Percentiles rank a stretch among this genome's conserved stretches.
Evolutionary conservation across 1,139 yeast genomes (phyloP).

Genomic region (Candida frijolesensis): DNA sequence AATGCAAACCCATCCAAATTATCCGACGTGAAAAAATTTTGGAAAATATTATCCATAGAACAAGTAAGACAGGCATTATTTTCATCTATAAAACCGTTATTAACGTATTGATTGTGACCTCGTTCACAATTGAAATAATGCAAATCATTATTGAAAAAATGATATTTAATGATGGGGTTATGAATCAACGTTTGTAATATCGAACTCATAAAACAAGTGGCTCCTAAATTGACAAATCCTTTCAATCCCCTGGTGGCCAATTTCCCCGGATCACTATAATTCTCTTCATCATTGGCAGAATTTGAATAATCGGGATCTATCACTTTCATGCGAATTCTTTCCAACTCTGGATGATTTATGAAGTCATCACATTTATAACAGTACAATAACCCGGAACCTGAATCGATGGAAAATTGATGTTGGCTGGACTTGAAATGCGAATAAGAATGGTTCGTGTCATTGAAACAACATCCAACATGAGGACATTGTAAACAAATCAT

Average conservation of each 20-base stretch:
- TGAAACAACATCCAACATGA: conserved; percentile 68
- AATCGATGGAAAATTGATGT: conserved; percentile 76
- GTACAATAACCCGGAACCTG: conserved; percentile 59
- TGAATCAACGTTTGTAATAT: conserved; percentile 84
- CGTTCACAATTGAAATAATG: conserved; percentile 46
- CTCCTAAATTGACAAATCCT: conserved; percentile 92
- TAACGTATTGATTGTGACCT: conserved; percentile 19
- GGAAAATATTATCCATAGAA: conserved; percentile 76
- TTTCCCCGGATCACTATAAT: conserved; percentile 50
- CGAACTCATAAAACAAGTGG: conserved; percentile 95
- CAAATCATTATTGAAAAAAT: conserved; percentile 69
- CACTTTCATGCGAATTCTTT: conserved; percentile 47
- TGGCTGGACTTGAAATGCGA: conserved; percentile 61
- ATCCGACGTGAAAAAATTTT: conserved; percentile 59
- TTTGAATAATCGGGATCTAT: conserved; percentile 9
- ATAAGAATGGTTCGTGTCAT: conserved; percentile 52
- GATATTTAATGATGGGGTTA: conserved; percentile 80
- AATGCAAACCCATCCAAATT: conserved; percentile 72
- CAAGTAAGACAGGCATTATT: conserved; percentile 73
- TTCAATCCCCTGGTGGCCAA: conserved; percentile 74
- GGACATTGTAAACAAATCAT: conserved; percentile 83
- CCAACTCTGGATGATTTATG: conserved; percentile 61
- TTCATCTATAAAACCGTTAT: conserved; percentile 34
- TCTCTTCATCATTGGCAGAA: conserved; percentile 2
- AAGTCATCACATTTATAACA: conserved; percentile 81